Evolutionary conservation across 352 stramenopile species (phyloP).

Genomic region (Pythium aphanidermatum): DNA sequence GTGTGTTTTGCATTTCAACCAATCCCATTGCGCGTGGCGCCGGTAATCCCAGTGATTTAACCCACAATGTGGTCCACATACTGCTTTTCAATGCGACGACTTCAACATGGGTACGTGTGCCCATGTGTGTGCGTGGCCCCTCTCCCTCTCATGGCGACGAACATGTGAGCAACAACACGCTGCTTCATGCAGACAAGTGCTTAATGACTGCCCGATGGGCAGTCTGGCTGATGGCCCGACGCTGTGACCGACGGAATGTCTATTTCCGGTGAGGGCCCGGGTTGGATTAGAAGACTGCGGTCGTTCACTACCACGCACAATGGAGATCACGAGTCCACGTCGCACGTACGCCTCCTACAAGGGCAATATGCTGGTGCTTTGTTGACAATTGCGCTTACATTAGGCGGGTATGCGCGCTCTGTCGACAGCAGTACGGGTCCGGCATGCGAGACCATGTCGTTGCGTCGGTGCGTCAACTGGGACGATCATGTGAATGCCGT

Average conservation of each 20-base stretch:
- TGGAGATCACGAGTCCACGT: too few relatives aligned
- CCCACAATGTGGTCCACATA: not conserved
- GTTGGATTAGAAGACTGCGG: too few relatives aligned
- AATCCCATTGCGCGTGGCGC: not conserved
- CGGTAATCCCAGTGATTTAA: not conserved
- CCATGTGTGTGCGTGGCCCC: too few relatives aligned
- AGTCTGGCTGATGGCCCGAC: too few relatives aligned
- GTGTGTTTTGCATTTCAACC: not conserved
- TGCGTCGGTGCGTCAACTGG: slow-evolving; percentile 24
- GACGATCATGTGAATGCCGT: not conserved
- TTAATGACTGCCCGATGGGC: too few relatives aligned
- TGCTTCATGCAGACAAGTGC: too few relatives aligned
- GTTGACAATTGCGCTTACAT: not conserved
- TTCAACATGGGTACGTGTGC: slow-evolving; percentile 9
- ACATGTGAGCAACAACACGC: too few relatives aligned
- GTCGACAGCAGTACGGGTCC: slow-evolving; percentile 38
- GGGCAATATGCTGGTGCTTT: not conserved
- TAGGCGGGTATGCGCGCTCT: slow-evolving; percentile 41
- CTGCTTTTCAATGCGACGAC: not conserved
- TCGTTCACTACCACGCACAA: too few relatives aligned
- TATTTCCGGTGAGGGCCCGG: too few relatives aligned
- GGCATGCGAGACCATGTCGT: slow-evolving; percentile 44
- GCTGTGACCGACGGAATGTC: too few relatives aligned
- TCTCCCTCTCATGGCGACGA: too few relatives aligned
- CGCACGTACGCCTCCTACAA: too few relatives aligned